phyloP scores from a whole-genome alignment of 2,329 filamentous ascomycete species.

The Pseudogymnoascus sp. region DNA sequence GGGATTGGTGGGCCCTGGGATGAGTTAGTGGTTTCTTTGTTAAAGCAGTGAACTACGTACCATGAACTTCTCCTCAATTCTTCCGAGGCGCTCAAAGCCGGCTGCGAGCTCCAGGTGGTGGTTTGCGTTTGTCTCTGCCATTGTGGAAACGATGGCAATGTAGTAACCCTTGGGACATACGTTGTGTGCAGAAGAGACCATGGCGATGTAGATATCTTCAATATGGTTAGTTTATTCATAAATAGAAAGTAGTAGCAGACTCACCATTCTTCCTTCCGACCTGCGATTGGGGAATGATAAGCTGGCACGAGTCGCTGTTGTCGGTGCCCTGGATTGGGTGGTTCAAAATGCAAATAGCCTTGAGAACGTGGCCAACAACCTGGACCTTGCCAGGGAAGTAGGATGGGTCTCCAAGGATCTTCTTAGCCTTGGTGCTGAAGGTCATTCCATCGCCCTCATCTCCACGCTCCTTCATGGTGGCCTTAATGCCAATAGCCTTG shows the following conservation, averaged over 20 bases:
- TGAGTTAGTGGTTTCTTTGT: slow-evolving; percentile 7
- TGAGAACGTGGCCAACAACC: slow-evolving; percentile 81
- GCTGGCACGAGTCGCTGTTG: slow-evolving; percentile 80
- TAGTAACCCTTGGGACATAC: slow-evolving; percentile 99
- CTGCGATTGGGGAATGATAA: slow-evolving; percentile 97
- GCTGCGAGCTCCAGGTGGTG: slow-evolving; percentile 92
- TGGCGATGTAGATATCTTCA: slow-evolving; percentile 89
- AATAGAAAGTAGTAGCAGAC: slow-evolving; percentile 24
- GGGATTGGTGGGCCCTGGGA: slow-evolving; percentile 70
- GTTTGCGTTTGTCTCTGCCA: slow-evolving; percentile 85
- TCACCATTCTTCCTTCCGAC: slow-evolving; percentile 91
- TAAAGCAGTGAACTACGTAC: slow-evolving; percentile 34
- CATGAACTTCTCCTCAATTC: slow-evolving; percentile 97
- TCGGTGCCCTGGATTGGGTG: slow-evolving; percentile 88
- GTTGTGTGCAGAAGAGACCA: slow-evolving; percentile 92
- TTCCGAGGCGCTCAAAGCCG: slow-evolving; percentile 83
- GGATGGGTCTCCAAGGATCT: slow-evolving; percentile 91
- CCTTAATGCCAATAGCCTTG: slow-evolving; percentile 93
- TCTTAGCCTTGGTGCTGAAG: slow-evolving; percentile 92
- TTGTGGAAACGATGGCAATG: slow-evolving; percentile 96
- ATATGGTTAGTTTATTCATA: slow-evolving; percentile 14
- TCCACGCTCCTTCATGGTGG: slow-evolving; percentile 84
- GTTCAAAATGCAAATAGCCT: slow-evolving; percentile 95
- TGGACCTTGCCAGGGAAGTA: slow-evolving; percentile 91
- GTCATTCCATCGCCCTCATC: slow-evolving; percentile 70